Percentiles rank a stretch among this genome's conserved stretches.
phyloP scores from a whole-genome alignment of 371 early-diverging fungal genomes.

The Syncephalastrum contaminatum region DNA sequence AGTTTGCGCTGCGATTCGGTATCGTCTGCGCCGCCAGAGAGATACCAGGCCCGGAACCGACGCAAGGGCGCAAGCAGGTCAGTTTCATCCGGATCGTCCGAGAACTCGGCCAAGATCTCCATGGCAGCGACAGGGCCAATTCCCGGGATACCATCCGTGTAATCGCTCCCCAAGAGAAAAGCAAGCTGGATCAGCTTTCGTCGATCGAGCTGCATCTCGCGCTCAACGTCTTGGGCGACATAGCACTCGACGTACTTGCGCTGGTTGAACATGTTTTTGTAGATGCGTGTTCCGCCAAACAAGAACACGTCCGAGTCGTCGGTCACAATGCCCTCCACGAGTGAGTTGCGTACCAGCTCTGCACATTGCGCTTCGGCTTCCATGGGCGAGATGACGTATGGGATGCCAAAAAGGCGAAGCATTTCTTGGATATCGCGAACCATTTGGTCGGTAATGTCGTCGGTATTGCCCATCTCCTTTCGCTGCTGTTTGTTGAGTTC shows the following conservation, averaged over 20 bases:
- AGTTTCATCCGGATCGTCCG: slow-evolving; percentile 26
- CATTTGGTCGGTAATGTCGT: slow-evolving; percentile 71
- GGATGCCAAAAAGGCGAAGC: slow-evolving; percentile 93
- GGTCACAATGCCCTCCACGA: slow-evolving; percentile 97
- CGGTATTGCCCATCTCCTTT: slow-evolving; percentile 64
- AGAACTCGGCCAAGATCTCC: slow-evolving; percentile 83
- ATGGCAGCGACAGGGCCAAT: slow-evolving; percentile 95
- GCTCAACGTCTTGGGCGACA: slow-evolving; percentile 58
- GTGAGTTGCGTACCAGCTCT: slow-evolving; percentile 55
- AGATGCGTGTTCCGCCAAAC: slow-evolving; percentile 91
- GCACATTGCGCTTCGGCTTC: slow-evolving; percentile 99
- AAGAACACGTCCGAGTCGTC: slow-evolving; percentile 99
- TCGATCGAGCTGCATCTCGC: slow-evolving; percentile 69
- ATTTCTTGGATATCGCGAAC: slow-evolving; percentile 71
- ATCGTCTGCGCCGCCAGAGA: slow-evolving; percentile 38
- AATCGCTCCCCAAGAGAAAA: slow-evolving; percentile 96
- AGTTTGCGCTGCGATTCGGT: slow-evolving; percentile 57
- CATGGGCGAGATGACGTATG: slow-evolving; percentile 92
- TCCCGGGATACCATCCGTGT: slow-evolving; percentile 93
- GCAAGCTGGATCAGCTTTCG: slow-evolving; percentile 84
- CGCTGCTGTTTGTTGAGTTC: slow-evolving; percentile 52
- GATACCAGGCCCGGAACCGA: slow-evolving; percentile 67
- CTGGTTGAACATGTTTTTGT: slow-evolving; percentile 95
- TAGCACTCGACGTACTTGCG: slow-evolving; percentile 88
- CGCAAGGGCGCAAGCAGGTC: slow-evolving; percentile 34